phyloP scores from a whole-genome alignment of 129 eudicot species.

The Flaveria trinervia region DNA sequence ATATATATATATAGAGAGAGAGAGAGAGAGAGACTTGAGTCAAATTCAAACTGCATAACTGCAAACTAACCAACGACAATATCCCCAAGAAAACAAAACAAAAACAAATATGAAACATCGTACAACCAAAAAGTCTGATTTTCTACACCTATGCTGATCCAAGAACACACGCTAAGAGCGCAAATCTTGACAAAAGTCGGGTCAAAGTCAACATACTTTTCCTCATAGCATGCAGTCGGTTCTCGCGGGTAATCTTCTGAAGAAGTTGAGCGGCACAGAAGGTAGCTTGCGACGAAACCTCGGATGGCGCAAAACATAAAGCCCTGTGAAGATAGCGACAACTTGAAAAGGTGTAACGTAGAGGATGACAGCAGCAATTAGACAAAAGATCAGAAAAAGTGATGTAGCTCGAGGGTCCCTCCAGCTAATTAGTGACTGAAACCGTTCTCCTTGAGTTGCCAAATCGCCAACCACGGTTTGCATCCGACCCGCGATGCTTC shows the following conservation, averaged over 20 bases:
- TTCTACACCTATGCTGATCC: not conserved
- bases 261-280: constrained; percentile 17
- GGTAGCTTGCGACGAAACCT: constrained; percentile 14
- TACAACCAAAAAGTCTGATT: not conserved
- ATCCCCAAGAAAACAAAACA: not conserved
- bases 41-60: not conserved
- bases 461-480: constrained; percentile 23
- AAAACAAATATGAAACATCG: not conserved
- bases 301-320: constrained; percentile 14
- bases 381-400: not conserved
- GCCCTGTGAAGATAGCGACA: not conserved
- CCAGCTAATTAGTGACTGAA: constrained; percentile 9
- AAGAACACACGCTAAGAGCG: not conserved
- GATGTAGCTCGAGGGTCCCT: constrained; percentile 13
- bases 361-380: not conserved
- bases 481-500: constrained; percentile 20
- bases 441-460: constrained; percentile 19
- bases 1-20: too few species aligned
- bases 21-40: not conserved
- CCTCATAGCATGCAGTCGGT: constrained; percentile 19
- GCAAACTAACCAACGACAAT: not conserved
- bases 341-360: constrained; percentile 7
- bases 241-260: constrained; percentile 16
- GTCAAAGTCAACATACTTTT: not conserved
- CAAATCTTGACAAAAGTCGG: not conserved